phyloP scores from a whole-genome alignment of 1,284 basidiomycete genomes.

The Testicularia cyperi region DNA sequence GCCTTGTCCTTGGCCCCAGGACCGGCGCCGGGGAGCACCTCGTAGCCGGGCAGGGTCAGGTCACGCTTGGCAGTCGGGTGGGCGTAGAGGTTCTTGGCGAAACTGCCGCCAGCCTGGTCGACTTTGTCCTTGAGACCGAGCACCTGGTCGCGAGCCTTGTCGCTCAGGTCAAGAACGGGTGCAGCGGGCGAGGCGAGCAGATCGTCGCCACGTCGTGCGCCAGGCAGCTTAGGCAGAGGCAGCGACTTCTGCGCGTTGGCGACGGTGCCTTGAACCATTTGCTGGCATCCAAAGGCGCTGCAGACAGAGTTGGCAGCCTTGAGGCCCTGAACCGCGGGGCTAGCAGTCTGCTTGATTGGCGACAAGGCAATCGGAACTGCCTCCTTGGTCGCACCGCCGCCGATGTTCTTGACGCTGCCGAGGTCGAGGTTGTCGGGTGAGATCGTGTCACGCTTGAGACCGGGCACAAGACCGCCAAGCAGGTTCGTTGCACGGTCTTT shows the following conservation, averaged over 20 bases:
- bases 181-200: constrained; percentile 1
- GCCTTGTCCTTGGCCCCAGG: constrained; percentile 14
- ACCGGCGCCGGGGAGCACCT: constrained; percentile 20
- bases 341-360: constrained; percentile 14
- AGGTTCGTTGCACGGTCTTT: background rate
- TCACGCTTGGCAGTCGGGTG: constrained; percentile 12
- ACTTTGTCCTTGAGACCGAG: constrained; percentile 13
- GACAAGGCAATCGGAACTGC: constrained; percentile 8
- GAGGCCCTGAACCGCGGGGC: constrained; percentile 21
- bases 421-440: constrained; percentile 24
- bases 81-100: constrained; percentile 37
- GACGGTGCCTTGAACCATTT: constrained; percentile 2
- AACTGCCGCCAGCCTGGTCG: constrained; percentile 12
- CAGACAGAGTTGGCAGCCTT: constrained; percentile 17
- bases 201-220: constrained; percentile 16
- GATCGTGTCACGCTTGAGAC: constrained; percentile 21
- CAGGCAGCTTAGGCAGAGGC: constrained; percentile 1
- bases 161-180: constrained; percentile 15
- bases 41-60: constrained; percentile 8
- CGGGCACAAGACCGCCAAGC: background rate
- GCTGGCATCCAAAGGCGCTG: constrained; percentile 14
- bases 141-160: constrained; percentile 10
- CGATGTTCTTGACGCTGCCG: constrained; percentile 7
- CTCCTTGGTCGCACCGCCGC: constrained; percentile 1
- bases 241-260: constrained; percentile 2